phyloP scores from a whole-genome alignment of 768 basidiomycete species.

The Steccherinum ochraceum region DNA sequence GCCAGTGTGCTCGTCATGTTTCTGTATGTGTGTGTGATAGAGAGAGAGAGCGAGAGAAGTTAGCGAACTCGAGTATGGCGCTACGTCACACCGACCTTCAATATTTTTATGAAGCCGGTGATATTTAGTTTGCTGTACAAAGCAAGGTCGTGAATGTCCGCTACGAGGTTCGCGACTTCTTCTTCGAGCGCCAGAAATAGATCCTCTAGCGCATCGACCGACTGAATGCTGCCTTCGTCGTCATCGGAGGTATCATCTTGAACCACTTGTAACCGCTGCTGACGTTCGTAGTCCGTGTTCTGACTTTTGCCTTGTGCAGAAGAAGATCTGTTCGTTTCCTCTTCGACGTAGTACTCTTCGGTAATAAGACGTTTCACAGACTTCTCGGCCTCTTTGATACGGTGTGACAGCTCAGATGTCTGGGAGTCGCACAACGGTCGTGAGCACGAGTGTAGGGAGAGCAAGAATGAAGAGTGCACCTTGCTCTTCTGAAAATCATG shows the following conservation, averaged over 20 bases:
- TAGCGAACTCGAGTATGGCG: neutral
- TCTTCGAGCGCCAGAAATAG: slow-evolving; percentile 86
- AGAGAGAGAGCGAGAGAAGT: too few relatives aligned
- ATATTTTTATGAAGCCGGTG: slow-evolving; percentile 97
- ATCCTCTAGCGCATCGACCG: slow-evolving; percentile 75
- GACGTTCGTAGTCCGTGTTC: slow-evolving; percentile 45
- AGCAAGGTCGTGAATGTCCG: slow-evolving; percentile 86
- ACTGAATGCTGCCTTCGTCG: slow-evolving; percentile 42
- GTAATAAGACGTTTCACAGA: slow-evolving; percentile 77
- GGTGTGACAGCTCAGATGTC: slow-evolving; percentile 76
- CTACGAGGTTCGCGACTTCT: slow-evolving; percentile 91
- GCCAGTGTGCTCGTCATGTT: slow-evolving; percentile 97
- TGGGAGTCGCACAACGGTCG: slow-evolving; percentile 20
- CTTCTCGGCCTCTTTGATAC: slow-evolving; percentile 78
- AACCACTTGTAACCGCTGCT: slow-evolving; percentile 40
- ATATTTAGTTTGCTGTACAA: slow-evolving; percentile 96
- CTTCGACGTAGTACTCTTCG: slow-evolving; percentile 38
- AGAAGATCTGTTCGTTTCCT: neutral
- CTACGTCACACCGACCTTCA: slow-evolving; percentile 54
- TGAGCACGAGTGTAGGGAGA: neutral
- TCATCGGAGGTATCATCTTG: slow-evolving; percentile 73
- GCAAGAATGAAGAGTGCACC: slow-evolving; percentile 32
- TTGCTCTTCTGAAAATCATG: slow-evolving; percentile 90
- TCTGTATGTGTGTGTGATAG: too few relatives aligned
- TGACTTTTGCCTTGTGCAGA: slow-evolving; percentile 12